phyloP scores from a whole-genome alignment of 139 green algal genomes.

The Micromonas pusilla region DNA sequence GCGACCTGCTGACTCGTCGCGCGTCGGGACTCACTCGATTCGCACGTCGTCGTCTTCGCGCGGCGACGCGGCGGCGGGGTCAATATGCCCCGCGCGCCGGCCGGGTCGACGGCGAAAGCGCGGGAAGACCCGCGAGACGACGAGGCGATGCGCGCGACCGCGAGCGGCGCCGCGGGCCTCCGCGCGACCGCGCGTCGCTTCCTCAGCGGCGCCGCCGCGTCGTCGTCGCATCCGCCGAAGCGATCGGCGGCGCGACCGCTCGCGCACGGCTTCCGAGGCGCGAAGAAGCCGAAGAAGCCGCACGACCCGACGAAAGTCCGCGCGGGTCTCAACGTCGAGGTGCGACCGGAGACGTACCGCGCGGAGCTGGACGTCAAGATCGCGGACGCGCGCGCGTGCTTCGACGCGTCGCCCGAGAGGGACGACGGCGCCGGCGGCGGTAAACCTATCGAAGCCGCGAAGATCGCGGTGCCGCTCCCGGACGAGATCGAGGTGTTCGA shows the following conservation, averaged over 20 bases:
- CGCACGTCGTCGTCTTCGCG: too few species aligned
- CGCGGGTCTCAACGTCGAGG: conserved; percentile 6
- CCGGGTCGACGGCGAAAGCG: too few species aligned
- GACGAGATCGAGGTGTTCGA: background rate
- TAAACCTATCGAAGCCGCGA: too few species aligned
- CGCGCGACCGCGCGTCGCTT: background rate
- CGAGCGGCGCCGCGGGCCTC: background rate
- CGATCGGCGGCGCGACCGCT: background rate
- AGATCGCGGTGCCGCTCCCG: background rate
- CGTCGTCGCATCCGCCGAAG: background rate
- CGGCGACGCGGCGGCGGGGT: too few species aligned
- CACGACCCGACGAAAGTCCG: too few species aligned
- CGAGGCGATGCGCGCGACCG: background rate
- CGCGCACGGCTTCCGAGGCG: background rate
- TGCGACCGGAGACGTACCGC: conserved; percentile 1
- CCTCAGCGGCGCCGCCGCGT: background rate
- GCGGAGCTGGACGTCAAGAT: conserved; percentile 18
- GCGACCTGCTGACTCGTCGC: too few species aligned
- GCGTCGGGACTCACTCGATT: too few species aligned
- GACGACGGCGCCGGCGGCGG: too few species aligned
- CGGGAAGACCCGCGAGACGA: too few species aligned
- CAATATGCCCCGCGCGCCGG: too few species aligned
- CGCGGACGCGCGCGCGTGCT: background rate
- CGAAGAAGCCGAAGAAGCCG: too few species aligned
- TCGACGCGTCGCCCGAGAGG: background rate